Conservation (phyloP, 2,329 filamentous ascomycete species). For the Calonectria montana region DNA sequence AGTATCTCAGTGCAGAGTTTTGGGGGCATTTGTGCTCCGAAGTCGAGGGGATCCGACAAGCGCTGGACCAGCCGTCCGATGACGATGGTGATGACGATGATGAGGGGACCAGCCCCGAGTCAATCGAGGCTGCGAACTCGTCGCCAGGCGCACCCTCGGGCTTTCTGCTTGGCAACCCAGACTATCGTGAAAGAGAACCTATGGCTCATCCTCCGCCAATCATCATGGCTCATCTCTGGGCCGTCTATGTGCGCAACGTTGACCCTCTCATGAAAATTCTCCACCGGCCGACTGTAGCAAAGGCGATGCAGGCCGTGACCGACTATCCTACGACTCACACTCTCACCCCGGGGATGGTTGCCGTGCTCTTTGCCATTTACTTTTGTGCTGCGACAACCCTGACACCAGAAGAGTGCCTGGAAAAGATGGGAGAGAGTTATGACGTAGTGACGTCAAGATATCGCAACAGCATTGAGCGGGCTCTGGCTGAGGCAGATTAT, state of each 20-base stretch:
- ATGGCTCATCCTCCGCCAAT: conserved; percentile 50
- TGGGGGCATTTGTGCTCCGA: conserved; percentile 57
- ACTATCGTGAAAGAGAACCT: conserved; percentile 33
- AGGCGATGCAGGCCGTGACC: conserved; percentile 42
- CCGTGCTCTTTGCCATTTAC: conserved; percentile 57
- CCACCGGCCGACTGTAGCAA: conserved; percentile 54
- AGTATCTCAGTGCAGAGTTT: conserved; percentile 57
- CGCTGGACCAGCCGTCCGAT: conserved; percentile 56
- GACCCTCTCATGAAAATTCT: conserved; percentile 58
- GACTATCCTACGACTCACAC: conserved; percentile 30
- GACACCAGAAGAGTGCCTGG: conserved; percentile 43
- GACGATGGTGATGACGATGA: conserved; percentile 49
- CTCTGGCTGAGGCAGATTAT: conserved; percentile 56
- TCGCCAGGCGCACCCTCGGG: conserved; percentile 40
- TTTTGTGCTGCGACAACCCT: conserved; percentile 53
- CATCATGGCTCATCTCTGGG: conserved; percentile 51
- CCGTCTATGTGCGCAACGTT: conserved; percentile 53
- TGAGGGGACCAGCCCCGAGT: conserved; percentile 47
- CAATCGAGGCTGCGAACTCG: conserved; percentile 35
- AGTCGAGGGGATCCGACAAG: conserved; percentile 57
- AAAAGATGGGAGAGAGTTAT: conserved; percentile 49
- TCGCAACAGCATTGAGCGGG: conserved; percentile 50
- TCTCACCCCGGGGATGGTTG: conserved; percentile 43
- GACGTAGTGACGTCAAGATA: conserved; percentile 46
- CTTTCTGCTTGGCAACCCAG: conserved; percentile 41